These are phyloP conservation scores for Aschersonia sp. DNA, from an alignment of 2,329 filamentous ascomycete genomes.

Conservation along the genomic window DNA sequence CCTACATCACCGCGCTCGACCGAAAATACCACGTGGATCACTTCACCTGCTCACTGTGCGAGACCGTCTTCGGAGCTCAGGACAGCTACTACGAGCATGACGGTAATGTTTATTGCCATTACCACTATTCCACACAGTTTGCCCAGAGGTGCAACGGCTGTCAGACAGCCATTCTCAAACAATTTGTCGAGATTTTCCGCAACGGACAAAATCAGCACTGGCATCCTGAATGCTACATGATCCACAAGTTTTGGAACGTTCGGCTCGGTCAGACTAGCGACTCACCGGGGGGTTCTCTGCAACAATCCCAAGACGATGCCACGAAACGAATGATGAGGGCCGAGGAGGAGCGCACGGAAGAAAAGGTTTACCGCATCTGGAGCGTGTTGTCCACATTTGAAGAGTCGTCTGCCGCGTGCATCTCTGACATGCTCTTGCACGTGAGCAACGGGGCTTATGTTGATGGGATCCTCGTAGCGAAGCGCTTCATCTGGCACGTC, in stretches of 20 bases:
- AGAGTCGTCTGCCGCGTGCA: constrained; percentile 93
- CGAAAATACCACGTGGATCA: constrained; percentile 99
- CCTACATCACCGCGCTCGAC: constrained; percentile 94
- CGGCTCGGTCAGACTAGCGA: constrained; percentile 54
- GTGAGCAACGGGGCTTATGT: constrained; percentile 96
- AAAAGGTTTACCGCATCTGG: constrained; percentile 97
- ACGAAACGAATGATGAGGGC: constrained; percentile 63
- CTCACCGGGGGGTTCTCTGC: constrained; percentile 24
- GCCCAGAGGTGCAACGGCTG: constrained; percentile 94
- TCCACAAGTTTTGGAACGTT: constrained; percentile 99
- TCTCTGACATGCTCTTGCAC: constrained; percentile 96
- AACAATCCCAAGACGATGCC: constrained; percentile 34
- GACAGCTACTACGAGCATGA: constrained; percentile 99
- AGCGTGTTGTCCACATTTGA: constrained; percentile 94
- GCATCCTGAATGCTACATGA: constrained; percentile 99
- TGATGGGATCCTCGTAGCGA: constrained; percentile 86
- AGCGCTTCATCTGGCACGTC: constrained; percentile 91
- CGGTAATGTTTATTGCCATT: constrained; percentile 92
- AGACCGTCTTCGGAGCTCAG: constrained; percentile 93
- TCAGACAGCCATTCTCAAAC: constrained; percentile 92
- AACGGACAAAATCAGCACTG: constrained; percentile 98
- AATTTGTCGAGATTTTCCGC: constrained; percentile 97
- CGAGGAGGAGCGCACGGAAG: constrained; percentile 88
- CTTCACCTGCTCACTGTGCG: constrained; percentile 94
- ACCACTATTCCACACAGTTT: constrained; percentile 95